Evolutionary conservation across 2,329 filamentous ascomycete species (phyloP), one percentile per base, ranked within the genome.

Genomic region (Exophiala sideris): DNA sequence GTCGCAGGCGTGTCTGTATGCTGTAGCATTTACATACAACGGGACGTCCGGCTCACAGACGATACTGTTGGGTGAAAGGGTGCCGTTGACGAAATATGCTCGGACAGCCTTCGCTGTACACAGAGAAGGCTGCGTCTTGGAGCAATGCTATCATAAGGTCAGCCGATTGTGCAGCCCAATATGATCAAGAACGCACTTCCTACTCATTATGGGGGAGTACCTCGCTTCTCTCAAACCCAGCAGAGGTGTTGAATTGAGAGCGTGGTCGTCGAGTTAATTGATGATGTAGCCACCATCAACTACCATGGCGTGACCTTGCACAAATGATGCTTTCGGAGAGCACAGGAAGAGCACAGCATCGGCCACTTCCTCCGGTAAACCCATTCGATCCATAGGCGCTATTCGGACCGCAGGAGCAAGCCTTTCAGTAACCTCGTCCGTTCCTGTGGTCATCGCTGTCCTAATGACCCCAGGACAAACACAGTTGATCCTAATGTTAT

Each of bases 331-430:
- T 2, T 84, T 84, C 64, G 85, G 81, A 62, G 81, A 84, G 18
- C 87, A 71, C 62, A 87, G 73, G 66, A 87, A 88, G 11, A 86
- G 79, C 2, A 84, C 85, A 1, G 86, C 84, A 3, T 86, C 80
- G 0, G 79, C 78, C 1, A 80, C 70, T 54, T 81, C 78, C 11
- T 74, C 70, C 0, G 76, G 71, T 1, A 68, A 71, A 0, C 78
- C 78, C 76, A 80, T 79, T 5, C 78, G 67, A 50, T 67, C 24
- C 29, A 83, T 70, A 63, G 84, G 75, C 52, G 74, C 75, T 62
- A 74, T n/a, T 35, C 9, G 9, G n/a, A 35, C n/a, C 8, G 8
- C 33, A 9, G 9, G 33, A 9, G 8, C 9, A n/a, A 35, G 33
- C 3, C n/a, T 35, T n/a, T 35, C 33, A n/a, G n/a, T 71, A 0